Conservation (phyloP, 441 rosid genomes). For the Brassica hybrid region DNA sequence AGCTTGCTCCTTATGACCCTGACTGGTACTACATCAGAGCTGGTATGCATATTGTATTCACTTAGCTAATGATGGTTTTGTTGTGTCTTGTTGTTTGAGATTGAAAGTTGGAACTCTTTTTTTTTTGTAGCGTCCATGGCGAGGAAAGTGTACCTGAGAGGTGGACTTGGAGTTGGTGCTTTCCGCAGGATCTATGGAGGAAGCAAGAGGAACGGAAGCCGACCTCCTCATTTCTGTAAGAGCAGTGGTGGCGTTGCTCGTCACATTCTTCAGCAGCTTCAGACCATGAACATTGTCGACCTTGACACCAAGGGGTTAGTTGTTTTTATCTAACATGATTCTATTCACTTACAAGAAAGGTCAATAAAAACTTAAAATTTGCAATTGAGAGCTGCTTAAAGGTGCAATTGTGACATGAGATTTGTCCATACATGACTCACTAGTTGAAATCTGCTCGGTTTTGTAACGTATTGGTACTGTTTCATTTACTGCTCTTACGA, state of each 20-base stretch:
- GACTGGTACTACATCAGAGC: constrained; percentile 95
- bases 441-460: background rate
- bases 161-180: constrained; percentile 94
- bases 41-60: constrained; percentile 47
- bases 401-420: background rate
- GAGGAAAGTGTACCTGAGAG: constrained; percentile 87
- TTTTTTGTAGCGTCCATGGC: constrained; percentile 77
- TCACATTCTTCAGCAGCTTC: constrained; percentile 88
- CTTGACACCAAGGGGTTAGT: constrained; percentile 81
- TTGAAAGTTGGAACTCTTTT: background rate
- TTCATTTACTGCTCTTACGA: background rate
- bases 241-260: constrained; percentile 91
- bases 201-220: constrained; percentile 91
- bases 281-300: constrained; percentile 75
- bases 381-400: no score
- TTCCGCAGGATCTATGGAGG: constrained; percentile 92
- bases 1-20: constrained; percentile 95
- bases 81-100: background rate
- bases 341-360: no score
- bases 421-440: background rate
- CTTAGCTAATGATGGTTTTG: background rate
- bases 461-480: background rate
- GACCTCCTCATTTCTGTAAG: constrained; percentile 95
- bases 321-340: no score
- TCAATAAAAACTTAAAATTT: no score